Evolutionary conservation across 768 basidiomycete genomes (phyloP).

Genomic region (Gymnopilus junonius): DNA sequence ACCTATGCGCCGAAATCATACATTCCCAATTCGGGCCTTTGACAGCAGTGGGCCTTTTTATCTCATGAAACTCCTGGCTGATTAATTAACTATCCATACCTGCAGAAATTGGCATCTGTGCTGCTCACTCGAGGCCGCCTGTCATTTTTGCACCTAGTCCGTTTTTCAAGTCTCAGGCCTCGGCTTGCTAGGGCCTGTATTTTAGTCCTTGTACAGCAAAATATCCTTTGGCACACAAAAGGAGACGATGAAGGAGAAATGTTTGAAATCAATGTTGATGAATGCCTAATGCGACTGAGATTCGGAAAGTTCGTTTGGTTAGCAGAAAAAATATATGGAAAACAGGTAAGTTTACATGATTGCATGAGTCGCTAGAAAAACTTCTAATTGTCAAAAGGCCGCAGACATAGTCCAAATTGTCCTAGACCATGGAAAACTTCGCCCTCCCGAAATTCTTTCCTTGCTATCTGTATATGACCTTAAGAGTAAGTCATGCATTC

Average conservation of each 20-base stretch:
- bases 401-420: conserved; percentile 76
- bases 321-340: conserved; percentile 72
- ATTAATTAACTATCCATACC: neutral
- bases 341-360: conserved; percentile 52
- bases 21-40: conserved; percentile 68
- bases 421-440: conserved; percentile 86
- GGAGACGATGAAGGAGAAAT: conserved; percentile 75
- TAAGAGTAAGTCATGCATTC: conserved; percentile 51
- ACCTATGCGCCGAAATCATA: conserved; percentile 66
- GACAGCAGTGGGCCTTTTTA: conserved; percentile 54
- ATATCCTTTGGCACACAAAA: conserved; percentile 84
- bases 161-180: conserved; percentile 69
- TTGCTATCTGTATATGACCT: conserved; percentile 54
- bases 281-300: conserved; percentile 80
- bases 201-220: conserved; percentile 87
- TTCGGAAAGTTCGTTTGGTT: conserved; percentile 85
- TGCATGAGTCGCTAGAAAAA: neutral
- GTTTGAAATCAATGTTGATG: conserved; percentile 81
- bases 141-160: conserved; percentile 68
- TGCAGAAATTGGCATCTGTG: conserved; percentile 71
- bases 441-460: conserved; percentile 69
- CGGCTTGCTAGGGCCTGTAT: conserved; percentile 72
- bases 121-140: conserved; percentile 86
- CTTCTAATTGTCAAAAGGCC: conserved; percentile 48
- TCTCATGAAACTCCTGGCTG: neutral